Conservation (phyloP, 805 yeast genomes). For the Zygotorulaspora florentina region DNA sequence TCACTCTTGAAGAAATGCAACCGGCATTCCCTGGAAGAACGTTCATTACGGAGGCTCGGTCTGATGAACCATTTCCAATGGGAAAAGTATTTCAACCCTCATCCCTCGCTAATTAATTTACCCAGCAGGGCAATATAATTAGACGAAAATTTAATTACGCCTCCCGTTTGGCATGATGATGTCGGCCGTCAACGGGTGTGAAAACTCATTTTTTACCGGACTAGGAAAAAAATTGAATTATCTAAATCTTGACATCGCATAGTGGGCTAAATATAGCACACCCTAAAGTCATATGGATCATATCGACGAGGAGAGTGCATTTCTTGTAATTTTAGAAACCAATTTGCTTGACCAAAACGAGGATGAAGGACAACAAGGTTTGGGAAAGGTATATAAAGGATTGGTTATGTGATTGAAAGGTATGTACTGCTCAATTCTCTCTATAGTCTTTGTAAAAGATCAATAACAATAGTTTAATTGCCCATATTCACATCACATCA, state of each 20-base stretch:
- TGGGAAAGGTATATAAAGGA: constrained; percentile 2
- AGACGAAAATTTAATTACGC: neutral
- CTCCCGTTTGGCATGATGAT: neutral
- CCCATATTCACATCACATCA: neutral
- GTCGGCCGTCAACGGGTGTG: neutral
- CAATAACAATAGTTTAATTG: constrained; percentile 2
- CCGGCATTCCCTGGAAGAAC: too few relatives aligned
- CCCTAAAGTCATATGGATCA: too few relatives aligned
- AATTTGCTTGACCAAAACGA: neutral
- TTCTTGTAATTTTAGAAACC: neutral
- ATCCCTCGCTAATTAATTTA: neutral
- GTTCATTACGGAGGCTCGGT: too few relatives aligned
- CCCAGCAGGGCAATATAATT: neutral
- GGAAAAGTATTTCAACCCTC: neutral
- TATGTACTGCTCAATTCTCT: neutral
- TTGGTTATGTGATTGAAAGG: neutral
- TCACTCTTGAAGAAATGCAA: too few relatives aligned
- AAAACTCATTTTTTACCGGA: constrained; percentile 1
- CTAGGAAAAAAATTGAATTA: neutral
- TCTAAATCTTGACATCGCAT: neutral
- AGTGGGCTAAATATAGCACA: constrained; percentile 1
- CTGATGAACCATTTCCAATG: too few relatives aligned
- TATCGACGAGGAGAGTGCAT: too few relatives aligned
- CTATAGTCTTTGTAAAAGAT: neutral
- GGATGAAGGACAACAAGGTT: neutral